Conservation (phyloP, 2,329 filamentous ascomycete genomes). For the Cryphonectria radicalis region DNA sequence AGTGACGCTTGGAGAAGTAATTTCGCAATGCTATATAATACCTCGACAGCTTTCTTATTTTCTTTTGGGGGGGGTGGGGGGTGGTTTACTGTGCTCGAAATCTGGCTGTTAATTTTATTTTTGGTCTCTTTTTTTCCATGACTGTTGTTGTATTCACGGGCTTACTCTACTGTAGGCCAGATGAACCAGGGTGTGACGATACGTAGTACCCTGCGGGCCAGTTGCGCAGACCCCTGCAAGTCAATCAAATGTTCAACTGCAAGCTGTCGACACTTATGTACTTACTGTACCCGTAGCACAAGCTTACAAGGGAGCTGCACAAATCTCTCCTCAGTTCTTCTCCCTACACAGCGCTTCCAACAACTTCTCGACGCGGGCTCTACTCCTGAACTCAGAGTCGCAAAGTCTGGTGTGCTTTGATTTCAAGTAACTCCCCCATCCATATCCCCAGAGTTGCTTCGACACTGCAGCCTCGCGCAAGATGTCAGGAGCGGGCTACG, state of each 20-base stretch:
- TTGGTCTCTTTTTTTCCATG: neutral
- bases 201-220: conserved; percentile 11
- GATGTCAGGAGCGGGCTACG: conserved; percentile 88
- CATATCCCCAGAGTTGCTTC: too few species aligned
- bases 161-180: neutral
- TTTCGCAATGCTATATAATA: neutral
- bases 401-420: neutral
- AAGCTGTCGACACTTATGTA: conserved; percentile 7
- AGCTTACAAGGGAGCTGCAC: conserved; percentile 3
- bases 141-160: neutral
- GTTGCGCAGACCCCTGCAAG: conserved; percentile 9
- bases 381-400: neutral
- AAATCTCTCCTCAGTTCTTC: neutral
- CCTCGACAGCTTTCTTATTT: too few species aligned
- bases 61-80: too few species aligned
- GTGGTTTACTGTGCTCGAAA: neutral
- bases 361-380: neutral
- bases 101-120: neutral
- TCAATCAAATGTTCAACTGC: conserved; percentile 11
- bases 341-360: neutral
- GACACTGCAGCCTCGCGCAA: conserved; percentile 10
- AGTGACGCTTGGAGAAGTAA: neutral
- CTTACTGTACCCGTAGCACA: neutral
- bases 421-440: neutral
- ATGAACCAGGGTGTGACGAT: conserved; percentile 1